Evolutionary conservation across 306 rosid species (phyloP), one percentile per base, ranked within the genome.

Genomic region (Trifolium repens): DNA sequence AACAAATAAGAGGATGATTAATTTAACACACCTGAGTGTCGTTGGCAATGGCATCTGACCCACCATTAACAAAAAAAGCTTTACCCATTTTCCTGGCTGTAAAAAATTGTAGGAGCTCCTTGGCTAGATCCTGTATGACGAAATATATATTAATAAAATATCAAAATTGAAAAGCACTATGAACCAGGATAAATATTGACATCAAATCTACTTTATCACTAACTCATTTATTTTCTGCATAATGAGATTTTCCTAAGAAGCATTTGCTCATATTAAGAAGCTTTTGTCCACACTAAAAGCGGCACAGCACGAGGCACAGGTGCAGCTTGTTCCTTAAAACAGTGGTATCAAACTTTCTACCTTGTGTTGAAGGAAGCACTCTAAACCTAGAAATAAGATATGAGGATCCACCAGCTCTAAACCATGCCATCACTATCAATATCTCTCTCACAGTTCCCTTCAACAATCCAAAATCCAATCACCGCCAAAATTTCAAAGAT

Each of bases 31-130:
- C 98, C 97, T 94, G 99, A 73, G 99, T 82, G 78, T 94, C 99
- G 78, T 94, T 94, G 83, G 99, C 97, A 81, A 92, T 94, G 83
- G 99, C 97, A 81, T 94, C 99, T 32, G 99, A 94, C 61, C 99
- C 98, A 69, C 98, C 89, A 73, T 92, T 92, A 61, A 87, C 87
- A 69, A 94, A 92, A 84, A 94, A 94, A 8, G 88, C 98, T 81
- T 94, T 94, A 2, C 69, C 96, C 99, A 94, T 94, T 80, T 90
- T 87, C 47, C 76, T 81, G 43, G 96, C 93, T 15, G 96, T 94
- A 80, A 94, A 94, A 12, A 54, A 71, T 77, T 90, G 93, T 77
- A 88, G 73, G 72, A 94, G 88, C 4, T 89, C 96, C 82, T 73
- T 94, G 67, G 99, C 97, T 85, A 94, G 85, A 71, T 89, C 98